Conservation (phyloP, 2,329 filamentous ascomycete genomes). For the Aspergillus luchuensis region DNA sequence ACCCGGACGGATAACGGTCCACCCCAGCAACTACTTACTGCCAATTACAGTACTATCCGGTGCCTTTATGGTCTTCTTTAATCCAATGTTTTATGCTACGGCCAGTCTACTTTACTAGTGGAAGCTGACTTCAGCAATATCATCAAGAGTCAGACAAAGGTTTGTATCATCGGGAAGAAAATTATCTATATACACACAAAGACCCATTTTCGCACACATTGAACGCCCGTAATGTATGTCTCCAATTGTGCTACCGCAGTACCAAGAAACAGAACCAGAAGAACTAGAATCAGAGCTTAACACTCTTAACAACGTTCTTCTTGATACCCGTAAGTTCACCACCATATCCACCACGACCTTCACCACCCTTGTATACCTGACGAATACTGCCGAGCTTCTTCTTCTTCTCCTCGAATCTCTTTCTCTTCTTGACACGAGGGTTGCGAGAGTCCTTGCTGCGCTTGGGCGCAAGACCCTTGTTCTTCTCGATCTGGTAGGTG, state of each 20-base stretch:
- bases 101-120: not conserved
- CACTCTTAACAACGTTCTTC: slow-evolving; percentile 86
- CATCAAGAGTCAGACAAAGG: not conserved
- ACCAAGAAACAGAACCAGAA: slow-evolving; percentile 17
- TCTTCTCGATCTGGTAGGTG: slow-evolving; percentile 92
- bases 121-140: too few species aligned
- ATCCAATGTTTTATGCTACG: too few species aligned
- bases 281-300: slow-evolving; percentile 67
- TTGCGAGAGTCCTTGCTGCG: slow-evolving; percentile 94
- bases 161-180: slow-evolving; percentile 18
- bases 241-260: slow-evolving; percentile 14
- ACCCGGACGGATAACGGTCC: not conserved
- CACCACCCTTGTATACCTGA: slow-evolving; percentile 80
- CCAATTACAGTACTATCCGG: too few species aligned
- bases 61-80: too few species aligned
- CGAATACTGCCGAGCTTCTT: slow-evolving; percentile 93
- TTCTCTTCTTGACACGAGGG: slow-evolving; percentile 95
- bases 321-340: slow-evolving; percentile 97
- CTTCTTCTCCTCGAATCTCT: slow-evolving; percentile 94
- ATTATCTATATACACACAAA: slow-evolving; percentile 30
- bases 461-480: slow-evolving; percentile 88
- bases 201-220: slow-evolving; percentile 23
- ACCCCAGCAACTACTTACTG: too few species aligned
- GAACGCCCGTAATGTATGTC: slow-evolving; percentile 23
- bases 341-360: slow-evolving; percentile 80